Evolutionary conservation across 441 rosid species (phyloP).

Genomic region (Macaranga tanarius): DNA sequence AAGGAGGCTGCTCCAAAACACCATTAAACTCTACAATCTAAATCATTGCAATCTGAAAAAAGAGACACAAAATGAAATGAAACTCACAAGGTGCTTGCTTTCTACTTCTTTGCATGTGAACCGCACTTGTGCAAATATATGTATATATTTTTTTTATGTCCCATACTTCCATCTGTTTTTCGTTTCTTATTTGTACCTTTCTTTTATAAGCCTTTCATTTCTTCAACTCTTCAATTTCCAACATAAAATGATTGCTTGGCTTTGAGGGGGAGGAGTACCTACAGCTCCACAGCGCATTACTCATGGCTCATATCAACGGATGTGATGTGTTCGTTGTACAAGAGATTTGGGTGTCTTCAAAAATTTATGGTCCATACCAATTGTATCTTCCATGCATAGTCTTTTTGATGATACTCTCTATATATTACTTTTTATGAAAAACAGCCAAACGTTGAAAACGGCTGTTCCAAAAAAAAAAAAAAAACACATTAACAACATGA

Average conservation of each 20-base stretch:
- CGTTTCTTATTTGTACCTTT: background rate
- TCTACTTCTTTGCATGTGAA: constrained; percentile 32
- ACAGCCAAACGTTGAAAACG: too few species aligned
- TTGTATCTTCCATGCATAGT: too few species aligned
- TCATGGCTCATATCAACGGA: background rate
- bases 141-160: background rate
- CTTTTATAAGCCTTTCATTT: constrained; percentile 12
- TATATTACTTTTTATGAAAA: too few species aligned
- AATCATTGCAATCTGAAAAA: constrained; percentile 21
- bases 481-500: too few species aligned
- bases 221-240: constrained; percentile 6
- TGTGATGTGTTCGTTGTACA: background rate
- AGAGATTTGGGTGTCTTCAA: background rate
- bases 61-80: constrained; percentile 6
- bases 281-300: background rate
- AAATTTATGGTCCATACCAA: too few species aligned
- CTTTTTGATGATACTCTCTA: too few species aligned
- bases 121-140: constrained; percentile 7
- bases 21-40: constrained; percentile 15
- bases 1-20: constrained; percentile 3
- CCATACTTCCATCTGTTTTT: too few species aligned
- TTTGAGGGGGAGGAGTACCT: too few species aligned
- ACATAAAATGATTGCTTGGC: background rate
- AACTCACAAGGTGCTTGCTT: constrained; percentile 26
- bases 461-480: too few species aligned